A percentile compares a stretch with the other conserved stretches of the same genome.
These are phyloP conservation scores for Hansenula sp. DNA, from an alignment of 1,139 yeast species.

Conservation along the genomic window DNA sequence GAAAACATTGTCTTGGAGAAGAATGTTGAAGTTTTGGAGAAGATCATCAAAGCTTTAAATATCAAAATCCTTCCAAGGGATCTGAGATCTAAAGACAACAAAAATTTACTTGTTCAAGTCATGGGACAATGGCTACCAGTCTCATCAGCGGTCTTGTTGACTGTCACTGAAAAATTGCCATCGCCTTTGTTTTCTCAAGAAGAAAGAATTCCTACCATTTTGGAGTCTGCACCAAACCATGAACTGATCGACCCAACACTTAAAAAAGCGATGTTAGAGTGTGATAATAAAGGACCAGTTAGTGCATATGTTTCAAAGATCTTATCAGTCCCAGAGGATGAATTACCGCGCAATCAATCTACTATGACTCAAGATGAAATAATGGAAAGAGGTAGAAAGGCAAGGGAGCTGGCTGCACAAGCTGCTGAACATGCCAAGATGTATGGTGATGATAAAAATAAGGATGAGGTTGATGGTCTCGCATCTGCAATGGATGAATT, in stretches of 20 bases:
- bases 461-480: slow-evolving; percentile 11
- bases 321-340: slow-evolving; percentile 77
- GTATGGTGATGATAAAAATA: slow-evolving; percentile 23
- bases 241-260: slow-evolving; percentile 47
- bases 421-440: slow-evolving; percentile 62
- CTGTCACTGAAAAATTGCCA: slow-evolving; percentile 83
- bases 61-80: slow-evolving; percentile 75
- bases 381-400: slow-evolving; percentile 61
- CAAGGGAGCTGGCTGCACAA: slow-evolving; percentile 65
- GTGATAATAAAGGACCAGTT: slow-evolving; percentile 61
- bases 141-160: slow-evolving; percentile 76
- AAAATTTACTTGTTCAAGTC: slow-evolving; percentile 57
- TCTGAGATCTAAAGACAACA: slow-evolving; percentile 72
- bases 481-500: slow-evolving; percentile 12
- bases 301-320: slow-evolving; percentile 89
- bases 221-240: slow-evolving; percentile 53
- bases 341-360: slow-evolving; percentile 59
- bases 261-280: slow-evolving; percentile 53
- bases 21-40: slow-evolving; percentile 68
- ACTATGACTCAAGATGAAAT: slow-evolving; percentile 53
- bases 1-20: slow-evolving; percentile 63
- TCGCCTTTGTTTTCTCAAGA: slow-evolving; percentile 77
- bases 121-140: slow-evolving; percentile 96
- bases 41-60: slow-evolving; percentile 67
- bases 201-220: slow-evolving; percentile 63